Percentiles rank a stretch among this genome's conserved stretches.
Conservation (phyloP, 768 basidiomycete genomes). For the Exidia glandulosa region DNA sequence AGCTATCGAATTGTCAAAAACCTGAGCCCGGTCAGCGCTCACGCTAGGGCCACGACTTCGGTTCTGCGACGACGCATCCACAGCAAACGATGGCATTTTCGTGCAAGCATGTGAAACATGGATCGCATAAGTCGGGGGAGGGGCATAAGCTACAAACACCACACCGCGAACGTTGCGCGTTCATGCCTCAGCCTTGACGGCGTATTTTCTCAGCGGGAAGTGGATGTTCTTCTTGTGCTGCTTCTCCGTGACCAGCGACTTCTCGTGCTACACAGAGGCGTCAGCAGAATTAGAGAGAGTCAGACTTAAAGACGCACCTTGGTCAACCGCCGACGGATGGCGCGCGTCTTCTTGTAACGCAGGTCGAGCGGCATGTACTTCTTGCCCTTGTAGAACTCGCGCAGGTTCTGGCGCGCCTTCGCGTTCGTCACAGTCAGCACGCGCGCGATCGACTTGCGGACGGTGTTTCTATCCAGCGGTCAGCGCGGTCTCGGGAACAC, state of each 20-base stretch:
- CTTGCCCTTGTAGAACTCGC: constrained; percentile 96
- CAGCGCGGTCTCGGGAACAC: background rate
- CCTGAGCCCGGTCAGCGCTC: no score
- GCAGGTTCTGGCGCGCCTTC: constrained; percentile 92
- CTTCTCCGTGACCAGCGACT: constrained; percentile 77
- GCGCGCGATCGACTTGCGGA: constrained; percentile 98
- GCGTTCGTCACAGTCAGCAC: constrained; percentile 98
- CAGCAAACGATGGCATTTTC: no score
- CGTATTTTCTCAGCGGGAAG: constrained; percentile 90
- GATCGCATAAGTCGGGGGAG: background rate
- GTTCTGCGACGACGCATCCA: no score
- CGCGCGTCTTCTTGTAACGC: constrained; percentile 94
- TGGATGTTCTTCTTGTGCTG: constrained; percentile 91
- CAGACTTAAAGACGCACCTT: constrained; percentile 40
- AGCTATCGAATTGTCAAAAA: no score
- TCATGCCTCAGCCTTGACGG: constrained; percentile 59
- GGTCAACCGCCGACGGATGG: constrained; percentile 90
- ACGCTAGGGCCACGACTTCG: no score
- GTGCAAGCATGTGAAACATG: background rate
- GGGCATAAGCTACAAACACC: background rate
- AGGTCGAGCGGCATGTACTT: constrained; percentile 96
- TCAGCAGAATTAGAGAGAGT: background rate
- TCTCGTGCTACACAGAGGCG: constrained; percentile 55
- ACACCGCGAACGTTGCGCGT: background rate
- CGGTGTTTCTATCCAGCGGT: constrained; percentile 52